Base-by-base conservation (phyloP, 1,284 basidiomycete genomes). In the Cutaneotrichosporon sp. region DNA sequence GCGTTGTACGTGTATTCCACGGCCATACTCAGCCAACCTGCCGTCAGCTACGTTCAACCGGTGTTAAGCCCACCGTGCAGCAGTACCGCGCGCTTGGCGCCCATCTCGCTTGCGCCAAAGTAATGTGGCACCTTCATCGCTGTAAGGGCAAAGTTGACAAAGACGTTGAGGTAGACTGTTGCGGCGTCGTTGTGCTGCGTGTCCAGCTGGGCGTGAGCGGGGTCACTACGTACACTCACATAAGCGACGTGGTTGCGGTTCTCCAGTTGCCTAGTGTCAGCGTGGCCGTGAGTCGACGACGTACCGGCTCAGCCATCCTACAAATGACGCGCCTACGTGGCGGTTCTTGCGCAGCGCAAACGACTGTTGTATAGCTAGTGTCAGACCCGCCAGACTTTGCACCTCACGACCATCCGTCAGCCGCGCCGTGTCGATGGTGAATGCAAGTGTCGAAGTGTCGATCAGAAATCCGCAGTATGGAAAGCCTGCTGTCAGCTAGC, bases 121-220 rank as follows among this genome's bases (percentile, higher is more conserved):
- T 96, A 97, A 47, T 83, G 80, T 48, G 88, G 83, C 79, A 92
- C 87, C 76, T 92, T 97, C 79, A 93, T 85, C 1, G 89, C 89
- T 1, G 84, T 81, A 21, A 94, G 72, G n/a, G 89, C 74, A 65
- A 93, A 88, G 64, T 85, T 87, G 70, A 92, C 84, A 68, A 91
- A 92, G 9, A 96, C 77, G 69, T 97, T 98, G 35, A 83, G 69
- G 69, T 88, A 83, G 3, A 89, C 83, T 0, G 80, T 81, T 33
- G 78, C 63, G 22, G 74, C 62, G 2, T 81, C 76, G 70, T 94
- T 97, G 59, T 96, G 79, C 8, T 67, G 66, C 2, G 82, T 81
- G 70, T 97, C 93, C 46, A 81, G 84, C 73, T 75, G 49, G n/a
- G 17, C 26, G 52, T 58, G 26, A 56, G 49, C 34, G 34, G 15